Conservation (phyloP, 2,329 filamentous ascomycete species). For the Chrysosporium keratinophilum region DNA sequence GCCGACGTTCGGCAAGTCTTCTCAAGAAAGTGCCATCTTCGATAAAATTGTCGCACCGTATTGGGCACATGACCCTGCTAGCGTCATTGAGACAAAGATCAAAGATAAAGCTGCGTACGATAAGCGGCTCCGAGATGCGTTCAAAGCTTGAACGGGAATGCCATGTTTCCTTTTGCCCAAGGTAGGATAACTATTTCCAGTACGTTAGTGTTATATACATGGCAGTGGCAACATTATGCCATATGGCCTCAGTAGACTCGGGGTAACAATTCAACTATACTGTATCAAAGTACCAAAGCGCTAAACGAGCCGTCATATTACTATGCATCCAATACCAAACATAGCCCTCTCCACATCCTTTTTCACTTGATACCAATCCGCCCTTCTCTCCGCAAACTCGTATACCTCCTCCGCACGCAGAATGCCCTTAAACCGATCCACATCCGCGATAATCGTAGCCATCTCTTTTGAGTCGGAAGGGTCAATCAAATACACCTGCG, state of each 20-base stretch:
- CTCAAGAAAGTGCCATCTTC: slow-evolving; percentile 14
- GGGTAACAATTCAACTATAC: no score
- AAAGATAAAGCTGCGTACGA: slow-evolving; percentile 17
- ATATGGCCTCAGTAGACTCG: no score
- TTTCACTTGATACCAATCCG: slow-evolving; percentile 90
- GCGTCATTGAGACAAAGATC: slow-evolving; percentile 15
- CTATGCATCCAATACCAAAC: slow-evolving; percentile 80
- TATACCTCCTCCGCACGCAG: slow-evolving; percentile 95
- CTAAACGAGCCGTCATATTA: slow-evolving; percentile 54
- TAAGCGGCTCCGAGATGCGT: slow-evolving; percentile 7
- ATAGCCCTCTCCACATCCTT: slow-evolving; percentile 86
- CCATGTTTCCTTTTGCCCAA: no score
- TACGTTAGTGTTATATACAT: no score
- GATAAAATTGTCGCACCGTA: slow-evolving; percentile 15
- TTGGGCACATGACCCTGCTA: slow-evolving; percentile 12
- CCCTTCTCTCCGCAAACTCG: slow-evolving; percentile 85
- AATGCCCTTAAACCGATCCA: slow-evolving; percentile 78
- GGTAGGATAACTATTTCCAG: no score
- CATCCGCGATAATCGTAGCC: slow-evolving; percentile 87
- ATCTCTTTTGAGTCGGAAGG: slow-evolving; percentile 82
- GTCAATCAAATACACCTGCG: slow-evolving; percentile 91
- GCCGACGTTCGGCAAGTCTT: slow-evolving; percentile 14
- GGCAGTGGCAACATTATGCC: no score
- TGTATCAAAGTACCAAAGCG: no score
- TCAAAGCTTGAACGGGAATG: neutral